phyloP scores from a whole-genome alignment of 1,139 yeast genomes.

The Komagataea norvegica region DNA sequence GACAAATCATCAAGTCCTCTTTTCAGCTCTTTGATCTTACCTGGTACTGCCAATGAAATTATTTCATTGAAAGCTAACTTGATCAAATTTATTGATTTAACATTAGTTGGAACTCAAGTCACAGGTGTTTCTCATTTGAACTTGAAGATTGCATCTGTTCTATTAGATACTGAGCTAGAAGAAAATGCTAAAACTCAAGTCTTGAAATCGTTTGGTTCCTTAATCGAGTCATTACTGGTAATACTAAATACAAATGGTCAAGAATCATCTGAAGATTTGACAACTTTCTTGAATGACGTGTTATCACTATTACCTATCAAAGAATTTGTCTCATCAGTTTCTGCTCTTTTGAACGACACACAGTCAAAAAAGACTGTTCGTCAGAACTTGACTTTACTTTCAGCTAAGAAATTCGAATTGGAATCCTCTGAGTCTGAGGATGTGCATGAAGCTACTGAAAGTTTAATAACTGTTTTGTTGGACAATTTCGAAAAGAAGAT shows the following conservation, averaged over 20 bases:
- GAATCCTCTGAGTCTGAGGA: conserved; percentile 48
- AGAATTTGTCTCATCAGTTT: conserved; percentile 61
- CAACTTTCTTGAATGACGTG: conserved; percentile 48
- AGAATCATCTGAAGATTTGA: conserved; percentile 31
- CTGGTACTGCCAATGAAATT: conserved; percentile 48
- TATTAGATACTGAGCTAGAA: conserved; percentile 43
- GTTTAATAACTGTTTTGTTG: conserved; percentile 45
- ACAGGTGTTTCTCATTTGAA: conserved; percentile 45
- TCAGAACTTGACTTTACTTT: conserved; percentile 52
- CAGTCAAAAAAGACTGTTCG: conserved; percentile 36
- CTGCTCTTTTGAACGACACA: conserved; percentile 38
- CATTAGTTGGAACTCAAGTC: conserved; percentile 42
- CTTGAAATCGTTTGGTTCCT: conserved; percentile 17
- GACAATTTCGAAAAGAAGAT: conserved; percentile 36
- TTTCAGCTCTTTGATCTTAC: conserved; percentile 57
- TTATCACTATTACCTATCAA: conserved; percentile 71
- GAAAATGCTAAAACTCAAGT: conserved; percentile 22
- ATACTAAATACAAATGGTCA: conserved; percentile 17
- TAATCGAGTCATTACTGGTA: conserved; percentile 18
- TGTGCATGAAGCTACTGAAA: conserved; percentile 42
- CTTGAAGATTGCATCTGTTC: conserved; percentile 52
- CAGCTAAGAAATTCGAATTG: conserved; percentile 64
- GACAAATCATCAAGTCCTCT: conserved; percentile 50
- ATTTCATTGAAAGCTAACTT: conserved; percentile 45
- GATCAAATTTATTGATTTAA: conserved; percentile 48